phyloP scores from a whole-genome alignment of 1,139 yeast species.

The Debaryomyces psychrophilus region DNA sequence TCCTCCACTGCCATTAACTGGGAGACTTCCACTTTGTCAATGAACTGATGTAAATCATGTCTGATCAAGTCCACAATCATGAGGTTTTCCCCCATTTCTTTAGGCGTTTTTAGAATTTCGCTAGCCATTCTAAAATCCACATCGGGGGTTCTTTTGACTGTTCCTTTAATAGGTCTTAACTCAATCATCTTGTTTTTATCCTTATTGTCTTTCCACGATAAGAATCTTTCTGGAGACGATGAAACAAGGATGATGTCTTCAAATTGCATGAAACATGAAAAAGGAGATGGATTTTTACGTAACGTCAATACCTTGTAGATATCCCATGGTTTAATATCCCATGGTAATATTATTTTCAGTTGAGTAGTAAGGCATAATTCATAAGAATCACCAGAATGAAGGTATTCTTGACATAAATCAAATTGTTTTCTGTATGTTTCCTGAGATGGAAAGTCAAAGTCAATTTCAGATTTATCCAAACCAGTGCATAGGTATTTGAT shows the following conservation, averaged over 20 bases:
- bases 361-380: slow-evolving; percentile 89
- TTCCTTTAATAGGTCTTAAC: slow-evolving; percentile 94
- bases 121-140: slow-evolving; percentile 63
- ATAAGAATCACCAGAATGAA: slow-evolving; percentile 87
- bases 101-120: slow-evolving; percentile 73
- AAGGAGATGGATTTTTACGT: slow-evolving; percentile 86
- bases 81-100: slow-evolving; percentile 92
- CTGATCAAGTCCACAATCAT: slow-evolving; percentile 97
- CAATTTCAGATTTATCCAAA: slow-evolving; percentile 26
- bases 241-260: slow-evolving; percentile 74
- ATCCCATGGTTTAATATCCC: slow-evolving; percentile 65
- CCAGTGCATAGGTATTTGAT: slow-evolving; percentile 29
- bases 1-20: slow-evolving; percentile 92
- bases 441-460: slow-evolving; percentile 56
- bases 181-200: slow-evolving; percentile 55
- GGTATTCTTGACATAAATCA: slow-evolving; percentile 63
- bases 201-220: slow-evolving; percentile 63
- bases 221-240: slow-evolving; percentile 92
- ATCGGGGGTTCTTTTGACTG: slow-evolving; percentile 67
- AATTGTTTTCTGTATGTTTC: slow-evolving; percentile 60
- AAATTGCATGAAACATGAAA: slow-evolving; percentile 78
- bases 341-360: slow-evolving; percentile 60
- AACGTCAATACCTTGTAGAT: slow-evolving; percentile 71
- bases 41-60: slow-evolving; percentile 79
- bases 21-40: slow-evolving; percentile 69